Conservation (phyloP, 176 grass and related monocot genomes). For the Musa troglodytarum region DNA sequence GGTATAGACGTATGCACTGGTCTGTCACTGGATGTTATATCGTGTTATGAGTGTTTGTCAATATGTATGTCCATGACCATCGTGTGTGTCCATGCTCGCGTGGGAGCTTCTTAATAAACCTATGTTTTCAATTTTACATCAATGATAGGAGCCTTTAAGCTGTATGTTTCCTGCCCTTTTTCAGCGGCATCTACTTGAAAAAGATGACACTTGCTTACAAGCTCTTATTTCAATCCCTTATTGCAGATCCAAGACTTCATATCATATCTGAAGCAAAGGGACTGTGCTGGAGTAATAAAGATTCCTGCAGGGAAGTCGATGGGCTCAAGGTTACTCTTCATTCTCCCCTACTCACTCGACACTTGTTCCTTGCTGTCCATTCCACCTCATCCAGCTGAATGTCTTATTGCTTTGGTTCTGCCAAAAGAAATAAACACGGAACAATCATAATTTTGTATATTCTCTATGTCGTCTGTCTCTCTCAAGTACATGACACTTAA, state of each 20-base stretch:
- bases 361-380: constrained; percentile 47
- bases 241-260: constrained; percentile 89
- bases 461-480: background rate
- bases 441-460: background rate
- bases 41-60: too few species aligned
- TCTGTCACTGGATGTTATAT: too few species aligned
- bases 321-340: constrained; percentile 83
- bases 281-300: constrained; percentile 88
- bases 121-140: too few species aligned
- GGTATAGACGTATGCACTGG: too few species aligned
- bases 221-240: background rate
- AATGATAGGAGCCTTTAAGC: too few species aligned
- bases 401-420: constrained; percentile 59
- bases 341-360: constrained; percentile 55
- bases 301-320: constrained; percentile 56
- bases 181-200: too few species aligned
- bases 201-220: too few species aligned
- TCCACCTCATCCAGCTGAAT: constrained; percentile 43
- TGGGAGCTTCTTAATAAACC: too few species aligned
- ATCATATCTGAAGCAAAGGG: constrained; percentile 79
- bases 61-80: too few species aligned
- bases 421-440: constrained; percentile 65
- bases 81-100: too few species aligned
- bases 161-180: too few species aligned
- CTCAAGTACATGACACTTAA: background rate